These are phyloP conservation scores for Colletotrichum eleusines DNA, from an alignment of 2,329 filamentous ascomycete species.

Conservation along the genomic window DNA sequence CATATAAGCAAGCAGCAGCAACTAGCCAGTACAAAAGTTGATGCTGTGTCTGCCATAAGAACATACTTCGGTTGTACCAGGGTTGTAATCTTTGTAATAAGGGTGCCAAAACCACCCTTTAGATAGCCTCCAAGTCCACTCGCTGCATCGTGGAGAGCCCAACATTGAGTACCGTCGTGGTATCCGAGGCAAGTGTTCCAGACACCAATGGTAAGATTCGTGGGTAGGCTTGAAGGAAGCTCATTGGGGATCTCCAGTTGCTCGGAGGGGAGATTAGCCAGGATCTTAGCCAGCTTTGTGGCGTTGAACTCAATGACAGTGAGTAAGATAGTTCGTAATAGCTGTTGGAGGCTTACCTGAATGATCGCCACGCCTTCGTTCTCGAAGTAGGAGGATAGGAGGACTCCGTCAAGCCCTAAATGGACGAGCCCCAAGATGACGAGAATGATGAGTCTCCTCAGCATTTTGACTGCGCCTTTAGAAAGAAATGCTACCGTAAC, in stretches of 20 bases:
- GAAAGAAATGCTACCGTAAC: too few relatives aligned
- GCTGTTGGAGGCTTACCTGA: neutral
- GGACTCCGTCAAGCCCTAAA: neutral
- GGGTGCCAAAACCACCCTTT: neutral
- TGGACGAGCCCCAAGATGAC: neutral
- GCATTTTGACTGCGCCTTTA: too few relatives aligned
- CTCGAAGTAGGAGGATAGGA: neutral
- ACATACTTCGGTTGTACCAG: too few relatives aligned
- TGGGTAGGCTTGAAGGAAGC: neutral
- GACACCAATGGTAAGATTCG: neutral
- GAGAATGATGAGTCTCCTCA: neutral
- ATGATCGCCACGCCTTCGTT: neutral
- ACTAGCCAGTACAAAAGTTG: neutral
- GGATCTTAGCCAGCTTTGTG: neutral
- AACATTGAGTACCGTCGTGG: neutral
- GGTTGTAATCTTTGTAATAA: too few relatives aligned
- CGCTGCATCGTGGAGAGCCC: neutral
- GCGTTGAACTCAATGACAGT: neutral
- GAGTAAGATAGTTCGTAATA: neutral
- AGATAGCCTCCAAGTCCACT: neutral
- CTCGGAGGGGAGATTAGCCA: neutral
- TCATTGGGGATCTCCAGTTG: neutral
- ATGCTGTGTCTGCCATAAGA: too few relatives aligned
- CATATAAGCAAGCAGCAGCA: neutral
- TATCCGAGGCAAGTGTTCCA: neutral